Evolutionary conservation across 176 grass and related monocot species (phyloP).

Genomic region (Raddia distichophylla): DNA sequence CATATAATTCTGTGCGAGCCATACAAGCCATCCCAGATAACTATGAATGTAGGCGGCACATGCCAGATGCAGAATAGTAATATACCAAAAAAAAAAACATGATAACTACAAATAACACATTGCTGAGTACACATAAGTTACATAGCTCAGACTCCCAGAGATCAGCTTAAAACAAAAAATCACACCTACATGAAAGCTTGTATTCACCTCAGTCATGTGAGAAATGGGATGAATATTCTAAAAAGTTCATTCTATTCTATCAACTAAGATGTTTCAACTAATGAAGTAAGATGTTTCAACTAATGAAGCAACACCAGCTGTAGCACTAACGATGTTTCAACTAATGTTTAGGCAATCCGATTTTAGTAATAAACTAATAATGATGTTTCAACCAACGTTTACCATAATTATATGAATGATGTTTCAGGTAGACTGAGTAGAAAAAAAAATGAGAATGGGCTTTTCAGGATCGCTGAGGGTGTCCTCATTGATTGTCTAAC

Average conservation of each 20-base stretch:
- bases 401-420: background rate
- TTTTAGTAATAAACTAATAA: constrained; percentile 7
- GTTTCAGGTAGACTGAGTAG: background rate
- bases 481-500: background rate
- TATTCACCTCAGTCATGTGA: background rate
- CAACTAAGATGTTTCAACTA: background rate
- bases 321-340: constrained; percentile 7
- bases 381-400: background rate
- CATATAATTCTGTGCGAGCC: background rate
- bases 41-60: background rate
- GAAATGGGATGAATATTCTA: background rate
- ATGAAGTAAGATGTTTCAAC: background rate
- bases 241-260: background rate
- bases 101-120: background rate
- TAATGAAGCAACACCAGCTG: background rate
- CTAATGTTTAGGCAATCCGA: background rate
- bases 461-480: background rate
- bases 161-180: background rate
- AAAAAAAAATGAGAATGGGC: background rate
- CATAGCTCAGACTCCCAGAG: too few species aligned
- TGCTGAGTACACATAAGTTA: background rate
- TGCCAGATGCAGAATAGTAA: background rate
- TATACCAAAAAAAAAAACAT: background rate
- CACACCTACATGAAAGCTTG: constrained; percentile 5
- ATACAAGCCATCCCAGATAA: background rate